These are phyloP conservation scores for Aspergillus cristatus DNA, from an alignment of 495 filamentous ascomycete species.

Conservation along the genomic window DNA sequence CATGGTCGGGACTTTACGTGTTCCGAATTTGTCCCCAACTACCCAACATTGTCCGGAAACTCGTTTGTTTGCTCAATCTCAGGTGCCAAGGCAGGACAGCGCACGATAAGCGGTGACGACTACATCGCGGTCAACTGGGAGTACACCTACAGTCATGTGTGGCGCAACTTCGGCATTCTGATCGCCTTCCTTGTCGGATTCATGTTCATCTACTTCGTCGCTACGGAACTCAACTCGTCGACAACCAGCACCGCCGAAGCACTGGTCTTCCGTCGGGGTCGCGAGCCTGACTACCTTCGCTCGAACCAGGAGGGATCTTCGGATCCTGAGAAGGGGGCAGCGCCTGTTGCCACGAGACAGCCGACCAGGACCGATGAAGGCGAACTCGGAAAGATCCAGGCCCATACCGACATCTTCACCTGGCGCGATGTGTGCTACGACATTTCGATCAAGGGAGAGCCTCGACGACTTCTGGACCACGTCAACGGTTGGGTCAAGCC, in stretches of 20 bases:
- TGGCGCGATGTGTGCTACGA: slow-evolving; percentile 68
- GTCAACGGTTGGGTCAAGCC: slow-evolving; percentile 61
- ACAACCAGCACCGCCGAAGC: slow-evolving; percentile 24
- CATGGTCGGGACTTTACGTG: slow-evolving; percentile 40
- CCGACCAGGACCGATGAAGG: too few relatives aligned
- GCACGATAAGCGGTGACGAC: slow-evolving; percentile 36
- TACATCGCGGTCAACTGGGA: slow-evolving; percentile 42
- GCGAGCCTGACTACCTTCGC: slow-evolving; percentile 11
- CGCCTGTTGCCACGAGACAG: too few relatives aligned
- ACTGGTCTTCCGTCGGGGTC: slow-evolving; percentile 25
- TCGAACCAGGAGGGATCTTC: slow-evolving; percentile 28
- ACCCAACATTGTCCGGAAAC: slow-evolving; percentile 29
- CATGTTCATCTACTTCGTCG: slow-evolving; percentile 35
- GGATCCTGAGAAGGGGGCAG: slow-evolving; percentile 17
- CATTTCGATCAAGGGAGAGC: slow-evolving; percentile 51
- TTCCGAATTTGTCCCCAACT: slow-evolving; percentile 35
- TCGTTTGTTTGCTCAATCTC: slow-evolving; percentile 36
- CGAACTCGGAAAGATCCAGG: too few relatives aligned
- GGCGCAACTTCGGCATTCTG: slow-evolving; percentile 51
- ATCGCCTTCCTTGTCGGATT: slow-evolving; percentile 53
- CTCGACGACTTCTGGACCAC: slow-evolving; percentile 51
- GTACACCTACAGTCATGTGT: slow-evolving; percentile 48
- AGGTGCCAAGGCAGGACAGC: slow-evolving; percentile 38
- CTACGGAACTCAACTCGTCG: slow-evolving; percentile 26
- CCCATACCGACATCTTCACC: slow-evolving; percentile 50